Evolutionary conservation across 306 rosid genomes (phyloP), one percentile per base, ranked within the genome.

Genomic region (Cucurbita moschata): DNA sequence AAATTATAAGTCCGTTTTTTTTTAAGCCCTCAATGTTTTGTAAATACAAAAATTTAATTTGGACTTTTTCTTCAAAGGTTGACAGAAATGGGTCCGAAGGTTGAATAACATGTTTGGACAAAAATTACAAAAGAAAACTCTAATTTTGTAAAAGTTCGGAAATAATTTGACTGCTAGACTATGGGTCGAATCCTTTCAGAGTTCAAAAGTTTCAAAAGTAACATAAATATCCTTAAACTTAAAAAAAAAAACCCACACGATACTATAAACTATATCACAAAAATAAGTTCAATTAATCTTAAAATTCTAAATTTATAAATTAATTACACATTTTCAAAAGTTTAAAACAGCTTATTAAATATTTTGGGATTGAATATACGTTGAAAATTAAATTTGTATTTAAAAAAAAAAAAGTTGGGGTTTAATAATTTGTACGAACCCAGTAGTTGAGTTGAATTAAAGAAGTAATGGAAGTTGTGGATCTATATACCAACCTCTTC

Each of bases 391-490:
- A 30, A 30, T 30, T 30, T 30, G 35, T 30, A 30, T 30, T 30
- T 1, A 0, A 8, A 16, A 8, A 4, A 16, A 16, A 6, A 52
- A 8, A 18, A 5, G 30, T 12, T 40, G 50, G 4, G 50, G 62
- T 50, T 5, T 51, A 52, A 39, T 72, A 30, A 51, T 38, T 38
- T 53, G 63, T 19, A 53, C 61, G 15, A 39, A 71, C 26, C 43
- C 75, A 51, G 1, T 37, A 54, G 30, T 71, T 59, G 44, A 38
- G 54, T 75, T 35, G 26, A 42, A 75, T 63, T 65, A 44, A 58
- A 74, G 59, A 42, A 74, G 12, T 59, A 51, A 69, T 47, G 21
- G 56, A 57, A 35, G 77, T 26, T 61, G 71, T 74, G 14, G 77
- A 60, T 74, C 77, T 59, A 60, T 16, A 46, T 60, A 44, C 71